Base-by-base conservation (phyloP, 352 stramenopile genomes). In the Phytopythium sindhum region DNA sequence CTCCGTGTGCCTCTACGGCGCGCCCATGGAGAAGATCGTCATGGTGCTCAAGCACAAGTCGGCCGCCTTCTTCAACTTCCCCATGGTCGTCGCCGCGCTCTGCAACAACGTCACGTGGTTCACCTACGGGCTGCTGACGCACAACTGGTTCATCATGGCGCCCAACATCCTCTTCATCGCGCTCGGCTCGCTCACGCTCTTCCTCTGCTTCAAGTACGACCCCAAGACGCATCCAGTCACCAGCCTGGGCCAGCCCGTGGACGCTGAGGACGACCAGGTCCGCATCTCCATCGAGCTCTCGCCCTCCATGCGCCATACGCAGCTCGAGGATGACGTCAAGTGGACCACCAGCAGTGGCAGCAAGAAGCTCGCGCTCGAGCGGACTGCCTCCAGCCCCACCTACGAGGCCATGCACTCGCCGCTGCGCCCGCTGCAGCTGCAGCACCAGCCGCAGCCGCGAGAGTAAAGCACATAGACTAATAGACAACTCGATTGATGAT, bases 21-120 rank as follows among this genome's bases (percentile, higher is more conserved):
- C 31, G 15, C 77, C 79, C 1, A 77, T 84, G 58, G 71, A 73
- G 61, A 78, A 70, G 17, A 70, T 86, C 52, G 64, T 63, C 39
- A 64, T 73, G 29, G 77, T 84, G 31, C 33, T 86, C 23, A 68
- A 55, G 15, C 67, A 70, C 67, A 80, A 77, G 45, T 81, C 74
- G 14, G 70, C 69, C n/a, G 75, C 60, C n/a, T 88, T 74, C 15
- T 79, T 86, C 59, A 76, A 74, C 24, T 57, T 85, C 17, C 57
- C 67, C 0, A 84, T 86, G 75, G 68, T 81, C 19, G 28, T 75
- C 1, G 73, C 73, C 0, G 80, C 59, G 0, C 61, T 61, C 4
- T 45, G 12, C 51, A 65, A 58, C 39, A 63, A 69, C 47, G 41
- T 37, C 24, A 53, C 66, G 9, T 78, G 71, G 71, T 70, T 75